A percentile compares a stretch with the other conserved stretches of the same genome.
These are phyloP conservation scores for Dothideomycetidae sp. DNA, from an alignment of 2,329 filamentous ascomycete genomes.

Conservation along the genomic window DNA sequence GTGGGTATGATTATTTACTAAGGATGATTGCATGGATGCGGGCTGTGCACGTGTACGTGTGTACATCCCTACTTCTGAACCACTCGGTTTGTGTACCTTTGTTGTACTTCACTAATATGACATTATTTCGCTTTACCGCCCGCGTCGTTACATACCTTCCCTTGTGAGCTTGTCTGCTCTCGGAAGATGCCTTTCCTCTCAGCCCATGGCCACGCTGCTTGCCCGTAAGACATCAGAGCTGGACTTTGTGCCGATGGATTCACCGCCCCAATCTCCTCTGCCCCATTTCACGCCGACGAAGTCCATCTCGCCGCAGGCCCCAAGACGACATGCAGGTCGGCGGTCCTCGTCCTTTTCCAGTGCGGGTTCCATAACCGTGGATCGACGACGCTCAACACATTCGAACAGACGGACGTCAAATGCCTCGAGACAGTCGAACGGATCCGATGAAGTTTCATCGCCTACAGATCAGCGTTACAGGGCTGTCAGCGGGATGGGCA, in stretches of 20 bases:
- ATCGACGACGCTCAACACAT: conserved; percentile 26
- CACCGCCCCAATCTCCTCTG: conserved; percentile 29
- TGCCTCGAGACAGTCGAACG: conserved; percentile 19
- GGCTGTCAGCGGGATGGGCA: conserved; percentile 50
- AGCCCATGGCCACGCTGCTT: too few species aligned
- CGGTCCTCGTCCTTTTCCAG: conserved; percentile 29
- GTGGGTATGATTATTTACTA: too few species aligned
- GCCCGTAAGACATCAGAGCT: too few species aligned
- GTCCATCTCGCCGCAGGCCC: conserved; percentile 27
- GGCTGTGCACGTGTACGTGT: too few species aligned
- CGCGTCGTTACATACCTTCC: too few species aligned
- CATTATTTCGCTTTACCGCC: too few species aligned
- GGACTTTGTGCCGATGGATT: conserved; percentile 20
- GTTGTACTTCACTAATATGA: too few species aligned
- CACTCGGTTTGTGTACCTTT: too few species aligned
- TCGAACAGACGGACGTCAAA: conserved; percentile 24
- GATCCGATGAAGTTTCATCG: conserved; percentile 25
- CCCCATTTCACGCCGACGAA: conserved; percentile 28
- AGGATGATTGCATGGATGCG: too few species aligned
- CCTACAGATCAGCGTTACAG: conserved; percentile 20
- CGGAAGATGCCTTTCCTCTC: too few species aligned
- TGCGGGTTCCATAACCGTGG: conserved; percentile 30
- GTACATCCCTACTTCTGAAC: too few species aligned
- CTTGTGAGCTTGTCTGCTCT: too few species aligned
- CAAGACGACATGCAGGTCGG: conserved; percentile 16